A percentile compares a stretch with the other conserved stretches of the same genome.
Evolutionary conservation across 805 yeast species (phyloP).

Genomic region (Saturnispora quitensis): DNA sequence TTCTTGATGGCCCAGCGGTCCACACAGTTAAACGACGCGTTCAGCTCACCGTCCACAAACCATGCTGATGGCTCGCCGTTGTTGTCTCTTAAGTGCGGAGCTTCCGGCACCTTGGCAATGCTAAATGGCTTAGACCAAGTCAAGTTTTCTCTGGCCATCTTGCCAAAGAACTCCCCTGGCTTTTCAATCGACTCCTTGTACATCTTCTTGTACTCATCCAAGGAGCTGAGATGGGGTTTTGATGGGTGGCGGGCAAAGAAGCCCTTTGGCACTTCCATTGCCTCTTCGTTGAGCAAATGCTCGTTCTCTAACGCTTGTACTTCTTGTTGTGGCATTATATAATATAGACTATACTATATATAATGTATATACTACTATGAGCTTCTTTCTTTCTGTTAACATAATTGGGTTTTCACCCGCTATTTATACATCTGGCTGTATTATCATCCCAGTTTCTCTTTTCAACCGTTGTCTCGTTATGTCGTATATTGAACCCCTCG

Average conservation of each 20-base stretch:
- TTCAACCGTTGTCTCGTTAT: not conserved
- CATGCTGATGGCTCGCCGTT: conserved; percentile 52
- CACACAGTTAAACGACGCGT: conserved; percentile 74
- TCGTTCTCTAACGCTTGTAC: conserved; percentile 25
- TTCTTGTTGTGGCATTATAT: conserved; percentile 3
- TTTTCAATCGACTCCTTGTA: conserved; percentile 49
- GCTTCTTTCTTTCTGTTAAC: not conserved
- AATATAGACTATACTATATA: not conserved
- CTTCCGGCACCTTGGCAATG: conserved; percentile 34
- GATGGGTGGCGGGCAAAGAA: conserved; percentile 34
- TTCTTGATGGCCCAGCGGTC: conserved; percentile 68
- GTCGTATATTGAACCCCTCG: not conserved
- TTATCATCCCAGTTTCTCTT: not conserved
- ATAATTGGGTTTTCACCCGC: not conserved
- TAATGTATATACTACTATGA: not conserved
- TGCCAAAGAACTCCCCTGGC: conserved; percentile 48
- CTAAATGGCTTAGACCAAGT: conserved; percentile 48
- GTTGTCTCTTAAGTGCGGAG: conserved; percentile 35
- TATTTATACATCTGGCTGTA: not conserved
- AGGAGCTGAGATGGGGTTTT: conserved; percentile 38
- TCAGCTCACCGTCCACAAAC: conserved; percentile 73
- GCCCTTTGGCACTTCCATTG: conserved; percentile 27
- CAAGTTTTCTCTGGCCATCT: conserved; percentile 39
- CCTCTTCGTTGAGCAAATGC: conserved; percentile 24
- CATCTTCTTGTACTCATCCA: conserved; percentile 40